Conservation (phyloP, 352 stramenopile genomes). For the Sclerospora graminicola region DNA sequence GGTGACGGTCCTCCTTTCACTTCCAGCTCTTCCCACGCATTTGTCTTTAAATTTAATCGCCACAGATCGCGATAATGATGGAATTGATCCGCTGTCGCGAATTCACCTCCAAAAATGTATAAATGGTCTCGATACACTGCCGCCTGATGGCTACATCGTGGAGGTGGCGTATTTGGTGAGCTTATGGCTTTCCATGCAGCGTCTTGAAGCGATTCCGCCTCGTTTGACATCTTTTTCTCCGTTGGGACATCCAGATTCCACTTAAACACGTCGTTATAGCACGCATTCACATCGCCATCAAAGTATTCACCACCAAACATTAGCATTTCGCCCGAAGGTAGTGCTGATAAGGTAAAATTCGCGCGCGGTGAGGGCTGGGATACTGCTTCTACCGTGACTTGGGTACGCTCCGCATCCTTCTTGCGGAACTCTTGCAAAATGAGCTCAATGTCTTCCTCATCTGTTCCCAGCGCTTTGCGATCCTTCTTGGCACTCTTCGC, state of each 20-base stretch:
- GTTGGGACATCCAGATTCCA: slow-evolving; percentile 76
- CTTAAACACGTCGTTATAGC: slow-evolving; percentile 94
- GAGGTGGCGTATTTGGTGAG: slow-evolving; percentile 79
- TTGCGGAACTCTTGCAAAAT: slow-evolving; percentile 73
- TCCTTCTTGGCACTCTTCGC: slow-evolving; percentile 73
- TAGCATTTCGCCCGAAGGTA: slow-evolving; percentile 73
- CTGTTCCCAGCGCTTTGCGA: slow-evolving; percentile 55
- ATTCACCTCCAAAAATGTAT: slow-evolving; percentile 97
- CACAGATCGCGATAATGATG: slow-evolving; percentile 94
- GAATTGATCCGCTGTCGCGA: slow-evolving; percentile 94
- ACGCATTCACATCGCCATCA: slow-evolving; percentile 93
- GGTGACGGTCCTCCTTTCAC: slow-evolving; percentile 72
- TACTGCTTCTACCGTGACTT: slow-evolving; percentile 42
- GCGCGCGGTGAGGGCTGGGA: slow-evolving; percentile 54
- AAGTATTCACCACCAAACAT: slow-evolving; percentile 98
- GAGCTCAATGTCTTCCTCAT: slow-evolving; percentile 77
- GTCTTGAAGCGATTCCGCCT: slow-evolving; percentile 14
- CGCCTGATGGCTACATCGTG: slow-evolving; percentile 92
- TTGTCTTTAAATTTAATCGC: slow-evolving; percentile 89
- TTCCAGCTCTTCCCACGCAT: slow-evolving; percentile 90
- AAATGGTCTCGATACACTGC: slow-evolving; percentile 91
- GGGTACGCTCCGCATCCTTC: slow-evolving; percentile 60
- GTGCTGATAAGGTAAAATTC: slow-evolving; percentile 72
- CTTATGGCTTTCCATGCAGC: slow-evolving; percentile 86
- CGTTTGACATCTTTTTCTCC: slow-evolving; percentile 2